phyloP scores from a whole-genome alignment of 306 rosid genomes.

The Quercus rubra region DNA sequence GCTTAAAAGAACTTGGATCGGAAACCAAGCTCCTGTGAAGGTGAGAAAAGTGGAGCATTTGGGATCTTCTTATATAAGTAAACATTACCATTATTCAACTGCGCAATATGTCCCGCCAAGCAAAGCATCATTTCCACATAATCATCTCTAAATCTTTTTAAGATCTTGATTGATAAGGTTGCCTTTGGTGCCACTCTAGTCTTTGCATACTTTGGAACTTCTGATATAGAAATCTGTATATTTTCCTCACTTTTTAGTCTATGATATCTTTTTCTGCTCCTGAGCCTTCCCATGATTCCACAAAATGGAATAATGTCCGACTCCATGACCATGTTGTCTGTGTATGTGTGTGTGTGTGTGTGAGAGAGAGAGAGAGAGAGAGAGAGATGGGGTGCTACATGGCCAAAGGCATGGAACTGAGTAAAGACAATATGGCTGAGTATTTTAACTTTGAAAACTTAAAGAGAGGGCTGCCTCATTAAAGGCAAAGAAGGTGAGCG shows the following conservation, averaged over 20 bases:
- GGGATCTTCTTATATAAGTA: conserved; percentile 27
- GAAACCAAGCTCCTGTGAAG: conserved; percentile 5
- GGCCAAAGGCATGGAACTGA: background rate
- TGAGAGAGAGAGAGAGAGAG: background rate
- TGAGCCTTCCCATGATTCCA: conserved; percentile 33
- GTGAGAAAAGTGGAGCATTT: conserved; percentile 18
- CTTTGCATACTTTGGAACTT: background rate
- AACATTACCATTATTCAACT: conserved; percentile 34
- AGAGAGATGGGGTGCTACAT: background rate
- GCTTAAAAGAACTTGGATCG: background rate
- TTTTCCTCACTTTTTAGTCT: conserved; percentile 32
- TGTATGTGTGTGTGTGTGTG: background rate
- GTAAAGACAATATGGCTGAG: background rate
- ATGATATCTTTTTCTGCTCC: conserved; percentile 28
- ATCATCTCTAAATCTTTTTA: conserved; percentile 49
- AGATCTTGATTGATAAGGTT: conserved; percentile 8
- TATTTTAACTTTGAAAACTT: too few relatives aligned
- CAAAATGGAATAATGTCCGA: conserved; percentile 14
- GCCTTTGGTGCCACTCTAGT: conserved; percentile 31
- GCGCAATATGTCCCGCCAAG: conserved; percentile 48
- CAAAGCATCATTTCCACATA: conserved; percentile 50
- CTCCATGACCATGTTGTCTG: conserved; percentile 18
- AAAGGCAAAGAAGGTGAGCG: background rate
- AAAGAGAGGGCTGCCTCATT: too few relatives aligned
- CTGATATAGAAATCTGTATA: background rate